Evolutionary conservation across 169 alveolate genomes (phyloP), one percentile per base, ranked within the genome.

Genomic region (Eimeria necatrix): DNA sequence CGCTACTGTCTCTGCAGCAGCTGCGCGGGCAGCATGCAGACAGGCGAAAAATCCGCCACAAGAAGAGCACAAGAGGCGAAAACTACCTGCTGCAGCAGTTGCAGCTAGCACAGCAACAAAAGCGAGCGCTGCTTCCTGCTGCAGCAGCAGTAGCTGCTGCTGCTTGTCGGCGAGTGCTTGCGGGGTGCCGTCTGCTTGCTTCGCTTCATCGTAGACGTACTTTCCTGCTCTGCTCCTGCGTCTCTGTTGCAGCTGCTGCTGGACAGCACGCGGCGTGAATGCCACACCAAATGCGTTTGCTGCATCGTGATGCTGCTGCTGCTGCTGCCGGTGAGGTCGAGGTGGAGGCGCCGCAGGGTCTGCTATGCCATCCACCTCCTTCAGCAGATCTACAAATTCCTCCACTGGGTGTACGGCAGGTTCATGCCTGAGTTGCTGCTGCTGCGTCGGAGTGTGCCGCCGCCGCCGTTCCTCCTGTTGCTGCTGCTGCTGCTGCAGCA

Each of bases 81-180:
- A 48, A 26, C 70, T n/a, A 4, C 89, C 53, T 4, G 52, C 89
- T 52, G 70, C 89, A 26, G 89, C 89, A 51, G 64, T 80, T 52
- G 89, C 89, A 48, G 89, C 89, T 49, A 80, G 89, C 89, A 80
- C 89, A 20, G 89, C 89, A 80, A 80, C 89, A 80, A 80, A 80
- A 48, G 89, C 89, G 26, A 80, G 24, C 14, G 89, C 89, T 7
- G 89, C 89, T 20, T 80, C 70, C 53, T 80, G 68, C 70, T 51
- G 89, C 64, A 80, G 89, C 22, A 48, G 71, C 89, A 51, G 32
- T 8, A 46, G 89, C 71, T 80, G 89, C 70, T 80, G 71, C 71
- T 80, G 89, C 89, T 80, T 51, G 49, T 80, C 56, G 24, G 83
- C 64, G 26, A 8, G 64, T 48, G 89, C 89, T 49, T 7, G 70